These are phyloP conservation scores for Fusarium sp. DNA, from an alignment of 2,329 filamentous ascomycete species.

Conservation along the genomic window DNA sequence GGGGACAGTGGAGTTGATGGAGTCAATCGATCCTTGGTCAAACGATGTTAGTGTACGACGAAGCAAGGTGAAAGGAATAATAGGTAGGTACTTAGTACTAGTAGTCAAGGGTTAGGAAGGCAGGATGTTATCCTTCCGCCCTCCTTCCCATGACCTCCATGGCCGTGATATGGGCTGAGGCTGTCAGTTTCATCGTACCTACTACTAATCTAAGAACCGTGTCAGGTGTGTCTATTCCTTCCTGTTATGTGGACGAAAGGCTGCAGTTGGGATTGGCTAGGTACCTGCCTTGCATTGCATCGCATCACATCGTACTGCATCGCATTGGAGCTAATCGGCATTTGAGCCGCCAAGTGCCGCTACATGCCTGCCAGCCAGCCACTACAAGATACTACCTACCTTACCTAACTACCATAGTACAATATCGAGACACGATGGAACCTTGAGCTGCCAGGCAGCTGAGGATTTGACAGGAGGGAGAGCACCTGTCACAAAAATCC, in stretches of 20 bases:
- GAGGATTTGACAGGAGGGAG: neutral
- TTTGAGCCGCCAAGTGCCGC: slow-evolving; percentile 40
- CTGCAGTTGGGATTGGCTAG: slow-evolving; percentile 34
- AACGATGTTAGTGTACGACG: slow-evolving; percentile 16
- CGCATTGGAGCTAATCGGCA: slow-evolving; percentile 32
- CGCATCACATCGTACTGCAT: too few relatives aligned
- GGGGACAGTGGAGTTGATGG: slow-evolving; percentile 25
- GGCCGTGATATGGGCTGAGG: neutral
- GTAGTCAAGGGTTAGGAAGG: slow-evolving; percentile 5
- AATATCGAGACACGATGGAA: slow-evolving; percentile 1
- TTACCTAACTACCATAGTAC: too few relatives aligned
- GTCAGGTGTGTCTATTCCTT: neutral
- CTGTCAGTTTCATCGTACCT: slow-evolving; percentile 3
- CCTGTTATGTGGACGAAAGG: slow-evolving; percentile 10
- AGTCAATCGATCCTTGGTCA: slow-evolving; percentile 2
- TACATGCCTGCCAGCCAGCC: slow-evolving; percentile 10
- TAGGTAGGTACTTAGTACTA: too few relatives aligned
- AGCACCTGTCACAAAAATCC: neutral
- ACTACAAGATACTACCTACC: neutral
- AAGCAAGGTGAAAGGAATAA: slow-evolving; percentile 9
- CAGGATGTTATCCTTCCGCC: slow-evolving; percentile 14
- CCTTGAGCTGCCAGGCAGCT: too few relatives aligned
- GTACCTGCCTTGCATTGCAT: slow-evolving; percentile 13
- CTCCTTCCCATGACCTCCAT: neutral
- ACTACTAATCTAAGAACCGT: too few relatives aligned